Evolutionary conservation across 805 yeast genomes (phyloP).

Genomic region (Diddensiella santjacobensis): DNA sequence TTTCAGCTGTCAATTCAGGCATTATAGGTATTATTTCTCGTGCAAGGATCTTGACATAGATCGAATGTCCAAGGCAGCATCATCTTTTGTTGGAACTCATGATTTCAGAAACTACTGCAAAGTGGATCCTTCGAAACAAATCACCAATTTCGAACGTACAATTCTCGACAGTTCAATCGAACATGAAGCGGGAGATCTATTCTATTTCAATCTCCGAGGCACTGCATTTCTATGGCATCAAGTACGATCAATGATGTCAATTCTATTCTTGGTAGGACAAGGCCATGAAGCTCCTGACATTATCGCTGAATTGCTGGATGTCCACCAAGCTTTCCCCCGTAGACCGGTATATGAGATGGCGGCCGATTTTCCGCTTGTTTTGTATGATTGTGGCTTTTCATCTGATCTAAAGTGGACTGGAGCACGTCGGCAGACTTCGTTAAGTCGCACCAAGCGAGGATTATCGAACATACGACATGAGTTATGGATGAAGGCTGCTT

Average conservation of each 20-base stretch:
- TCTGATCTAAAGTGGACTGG: constrained; percentile 60
- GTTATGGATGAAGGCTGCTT: constrained; percentile 51
- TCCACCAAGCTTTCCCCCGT: constrained; percentile 48
- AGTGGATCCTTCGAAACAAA: constrained; percentile 90
- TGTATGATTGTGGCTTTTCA: constrained; percentile 79
- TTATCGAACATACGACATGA: constrained; percentile 50
- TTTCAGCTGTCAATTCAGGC: constrained; percentile 82
- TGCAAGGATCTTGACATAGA: constrained; percentile 48
- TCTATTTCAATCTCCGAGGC: constrained; percentile 75
- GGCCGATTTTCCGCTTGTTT: constrained; percentile 77
- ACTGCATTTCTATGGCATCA: constrained; percentile 97
- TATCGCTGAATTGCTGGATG: constrained; percentile 56
- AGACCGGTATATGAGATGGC: constrained; percentile 88
- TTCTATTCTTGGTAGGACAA: constrained; percentile 78
- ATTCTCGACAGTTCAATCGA: constrained; percentile 53
- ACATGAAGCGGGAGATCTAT: constrained; percentile 38
- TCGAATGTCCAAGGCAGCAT: constrained; percentile 66
- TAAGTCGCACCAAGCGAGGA: constrained; percentile 20
- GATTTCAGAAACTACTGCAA: constrained; percentile 95
- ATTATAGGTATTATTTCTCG: constrained; percentile 74
- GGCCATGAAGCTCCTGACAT: constrained; percentile 58
- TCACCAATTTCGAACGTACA: constrained; percentile 68
- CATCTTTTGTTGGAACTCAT: constrained; percentile 62
- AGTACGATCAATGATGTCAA: constrained; percentile 91
- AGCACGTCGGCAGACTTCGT: constrained; percentile 13